Base-by-base conservation (phyloP, 345 rosid species). In the Lepidium sativum region DNA sequence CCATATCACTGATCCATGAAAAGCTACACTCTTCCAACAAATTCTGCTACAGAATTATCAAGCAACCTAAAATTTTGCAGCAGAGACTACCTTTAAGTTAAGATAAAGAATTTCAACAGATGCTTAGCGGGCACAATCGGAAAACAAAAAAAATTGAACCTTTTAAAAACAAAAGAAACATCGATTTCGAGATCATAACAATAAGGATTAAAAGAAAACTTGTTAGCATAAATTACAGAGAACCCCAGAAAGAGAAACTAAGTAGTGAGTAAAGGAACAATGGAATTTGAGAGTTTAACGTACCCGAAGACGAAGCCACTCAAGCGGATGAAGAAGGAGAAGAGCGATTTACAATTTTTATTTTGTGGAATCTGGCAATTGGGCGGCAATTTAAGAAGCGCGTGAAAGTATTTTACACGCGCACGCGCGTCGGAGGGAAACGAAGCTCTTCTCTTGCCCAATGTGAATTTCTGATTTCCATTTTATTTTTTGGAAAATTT, bases 241-340 rank as follows among this genome's bases (percentile, higher is more conserved):
- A 40, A 16, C 16, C 2, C 38, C 10, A 29, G 2, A 12, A 8
- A 37, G 7, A 17, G 9, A 8, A 38, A 44, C n/a, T 4, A 67
- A 39, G 6, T 16, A 49, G 2, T 27, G 60, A 41, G 50, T n/a
- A n/a, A n/a, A 27, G 6, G 16, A 14, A 18, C 5, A 16, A 39
- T 10, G 37, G 9, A 14, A 25, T 9, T n/a, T 6, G 13, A 49
- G 29, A 50, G 59, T 20, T 31, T 32, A 49, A 68, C 60, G 56
- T 54, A 70, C 75, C 69, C 6, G 54, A 43, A 62, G 58, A 49
- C 20, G 48, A 34, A 62, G 58, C 57, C 37, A 43, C 74, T 53
- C n/a, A n/a, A n/a, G n/a, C n/a, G n/a, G 73, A 60, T 4, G 67
- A 60, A 47, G 63, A 55, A n/a, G 35, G 17, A 39, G 55, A 42